Percentiles rank a stretch among this genome's conserved stretches.
These are phyloP conservation scores for Colletotrichum sp. DNA, from an alignment of 2,329 filamentous ascomycete species.

Conservation along the genomic window DNA sequence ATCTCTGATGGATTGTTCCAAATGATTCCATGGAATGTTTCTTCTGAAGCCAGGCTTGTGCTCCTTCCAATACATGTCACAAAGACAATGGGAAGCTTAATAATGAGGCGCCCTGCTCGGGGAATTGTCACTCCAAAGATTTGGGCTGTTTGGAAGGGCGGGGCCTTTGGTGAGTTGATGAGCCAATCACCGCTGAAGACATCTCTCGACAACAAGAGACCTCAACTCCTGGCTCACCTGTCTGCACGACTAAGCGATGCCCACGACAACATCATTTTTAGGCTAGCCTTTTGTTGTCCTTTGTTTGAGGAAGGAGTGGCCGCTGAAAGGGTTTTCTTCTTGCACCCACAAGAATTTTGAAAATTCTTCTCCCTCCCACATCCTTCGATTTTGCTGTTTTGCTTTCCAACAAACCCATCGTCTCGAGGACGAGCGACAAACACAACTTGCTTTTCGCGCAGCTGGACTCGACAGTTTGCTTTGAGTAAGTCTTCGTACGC, in stretches of 20 bases:
- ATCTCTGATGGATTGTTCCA: neutral
- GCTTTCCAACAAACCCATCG: neutral
- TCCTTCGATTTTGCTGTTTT: neutral
- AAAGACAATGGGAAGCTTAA: neutral
- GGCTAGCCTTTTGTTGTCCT: neutral
- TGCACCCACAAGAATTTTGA: neutral
- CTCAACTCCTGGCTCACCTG: neutral
- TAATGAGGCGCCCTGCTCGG: neutral
- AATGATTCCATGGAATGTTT: neutral
- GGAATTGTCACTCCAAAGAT: neutral
- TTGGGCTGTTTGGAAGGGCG: neutral
- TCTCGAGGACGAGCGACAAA: neutral
- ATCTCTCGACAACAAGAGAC: neutral
- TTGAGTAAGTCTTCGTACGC: neutral
- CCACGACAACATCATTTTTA: neutral
- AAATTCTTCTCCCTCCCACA: neutral
- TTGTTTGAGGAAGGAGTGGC: neutral
- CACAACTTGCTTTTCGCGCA: neutral
- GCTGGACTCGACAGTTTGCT: neutral
- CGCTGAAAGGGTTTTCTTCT: neutral
- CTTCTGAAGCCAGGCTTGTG: neutral
- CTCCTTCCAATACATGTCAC: neutral
- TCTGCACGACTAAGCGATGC: neutral
- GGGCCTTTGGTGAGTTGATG: neutral
- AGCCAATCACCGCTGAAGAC: neutral